Conservation (phyloP, 2,329 filamentous ascomycete genomes). For the Diaporthe sp. region DNA sequence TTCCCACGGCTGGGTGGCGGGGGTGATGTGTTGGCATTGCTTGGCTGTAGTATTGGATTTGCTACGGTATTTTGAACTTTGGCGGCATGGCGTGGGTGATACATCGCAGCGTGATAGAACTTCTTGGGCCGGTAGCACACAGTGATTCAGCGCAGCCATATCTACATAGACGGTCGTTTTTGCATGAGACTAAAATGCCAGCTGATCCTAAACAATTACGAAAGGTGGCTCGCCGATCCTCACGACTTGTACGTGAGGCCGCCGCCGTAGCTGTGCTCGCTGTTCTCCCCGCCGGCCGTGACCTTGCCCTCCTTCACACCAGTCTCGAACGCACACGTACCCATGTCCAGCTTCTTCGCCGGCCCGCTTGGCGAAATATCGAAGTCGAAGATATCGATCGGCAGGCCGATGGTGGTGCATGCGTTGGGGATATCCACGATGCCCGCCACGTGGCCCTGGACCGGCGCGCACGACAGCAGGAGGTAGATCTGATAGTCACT, state of each 20-base stretch:
- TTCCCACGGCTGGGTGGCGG: too few relatives aligned
- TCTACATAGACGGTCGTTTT: neutral
- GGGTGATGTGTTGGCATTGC: neutral
- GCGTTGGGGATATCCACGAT: slow-evolving; percentile 94
- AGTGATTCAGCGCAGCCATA: neutral
- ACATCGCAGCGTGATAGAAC: slow-evolving; percentile 1
- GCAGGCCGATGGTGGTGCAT: slow-evolving; percentile 88
- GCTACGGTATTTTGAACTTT: neutral
- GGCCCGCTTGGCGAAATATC: slow-evolving; percentile 81
- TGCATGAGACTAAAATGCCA: neutral
- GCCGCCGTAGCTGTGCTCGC: slow-evolving; percentile 64
- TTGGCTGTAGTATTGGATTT: neutral
- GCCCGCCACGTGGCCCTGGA: slow-evolving; percentile 90
- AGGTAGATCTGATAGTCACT: slow-evolving; percentile 86
- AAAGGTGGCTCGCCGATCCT: neutral
- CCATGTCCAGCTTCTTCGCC: slow-evolving; percentile 72
- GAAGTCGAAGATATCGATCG: slow-evolving; percentile 96
- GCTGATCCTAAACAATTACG: neutral
- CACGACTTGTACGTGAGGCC: slow-evolving; percentile 62
- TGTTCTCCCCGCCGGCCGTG: slow-evolving; percentile 60
- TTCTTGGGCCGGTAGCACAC: neutral
- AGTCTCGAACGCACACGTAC: slow-evolving; percentile 76
- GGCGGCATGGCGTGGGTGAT: neutral
- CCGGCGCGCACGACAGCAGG: slow-evolving; percentile 85
- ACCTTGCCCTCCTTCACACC: slow-evolving; percentile 61